A percentile compares a stretch with the other conserved stretches of the same genome.
phyloP scores from a whole-genome alignment of 371 early-diverging fungal species.

The Dichotomocladium elegans region DNA sequence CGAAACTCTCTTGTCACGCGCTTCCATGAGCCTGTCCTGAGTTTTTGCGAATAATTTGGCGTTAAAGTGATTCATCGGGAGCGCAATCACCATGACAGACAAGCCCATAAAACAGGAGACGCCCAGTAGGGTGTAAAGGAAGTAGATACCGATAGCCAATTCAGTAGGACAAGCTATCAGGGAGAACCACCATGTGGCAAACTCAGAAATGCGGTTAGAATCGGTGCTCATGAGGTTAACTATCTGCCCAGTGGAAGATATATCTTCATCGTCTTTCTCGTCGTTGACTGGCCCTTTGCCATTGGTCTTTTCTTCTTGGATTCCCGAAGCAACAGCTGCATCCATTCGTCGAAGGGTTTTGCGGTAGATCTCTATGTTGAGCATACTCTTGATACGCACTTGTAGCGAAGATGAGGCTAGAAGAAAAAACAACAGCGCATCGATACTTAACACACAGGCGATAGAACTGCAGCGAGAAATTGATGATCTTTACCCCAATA shows the following conservation, averaged over 20 bases:
- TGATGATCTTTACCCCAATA: slow-evolving; percentile 38
- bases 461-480: neutral
- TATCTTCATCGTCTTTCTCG: slow-evolving; percentile 24
- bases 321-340: slow-evolving; percentile 23
- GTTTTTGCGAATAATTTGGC: slow-evolving; percentile 48
- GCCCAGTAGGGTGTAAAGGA: slow-evolving; percentile 65
- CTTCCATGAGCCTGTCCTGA: slow-evolving; percentile 49
- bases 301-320: slow-evolving; percentile 6
- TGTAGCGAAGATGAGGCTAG: slow-evolving; percentile 35
- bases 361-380: slow-evolving; percentile 56
- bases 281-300: slow-evolving; percentile 1
- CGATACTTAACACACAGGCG: too few relatives aligned
- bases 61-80: slow-evolving; percentile 52
- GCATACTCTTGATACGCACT: slow-evolving; percentile 44
- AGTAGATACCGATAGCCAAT: slow-evolving; percentile 54
- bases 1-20: slow-evolving; percentile 51
- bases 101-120: slow-evolving; percentile 64
- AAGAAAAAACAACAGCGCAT: neutral
- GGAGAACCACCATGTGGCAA: slow-evolving; percentile 50
- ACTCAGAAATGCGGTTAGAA: slow-evolving; percentile 58
- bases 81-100: slow-evolving; percentile 46
- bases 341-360: slow-evolving; percentile 53
- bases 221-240: slow-evolving; percentile 90
- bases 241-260: slow-evolving; percentile 65
- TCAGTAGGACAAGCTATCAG: slow-evolving; percentile 55